phyloP scores from a whole-genome alignment of 2,329 filamentous ascomycete genomes.

The Aspergillus melleus region DNA sequence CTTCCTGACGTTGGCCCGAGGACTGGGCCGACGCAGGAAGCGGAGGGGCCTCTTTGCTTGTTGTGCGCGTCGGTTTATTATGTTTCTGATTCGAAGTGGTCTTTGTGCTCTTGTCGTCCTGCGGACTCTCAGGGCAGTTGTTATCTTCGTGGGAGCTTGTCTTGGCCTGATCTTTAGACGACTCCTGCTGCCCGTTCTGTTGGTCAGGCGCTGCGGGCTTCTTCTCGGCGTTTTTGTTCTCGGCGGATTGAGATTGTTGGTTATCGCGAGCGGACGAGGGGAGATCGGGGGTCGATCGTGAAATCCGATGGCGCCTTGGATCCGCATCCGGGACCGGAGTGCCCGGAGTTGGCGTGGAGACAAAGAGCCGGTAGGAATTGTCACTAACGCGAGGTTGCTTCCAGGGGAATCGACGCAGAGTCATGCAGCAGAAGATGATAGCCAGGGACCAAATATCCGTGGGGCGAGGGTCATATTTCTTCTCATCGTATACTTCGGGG shows the following conservation, averaged over 20 bases:
- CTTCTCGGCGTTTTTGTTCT: conserved; percentile 1
- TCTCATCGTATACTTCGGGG: conserved; percentile 91
- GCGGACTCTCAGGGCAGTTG: conserved; percentile 22
- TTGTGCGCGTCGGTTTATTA: conserved; percentile 34
- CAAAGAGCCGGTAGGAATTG: conserved; percentile 92
- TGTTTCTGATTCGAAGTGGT: conserved; percentile 20
- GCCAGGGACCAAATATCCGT: conserved; percentile 98
- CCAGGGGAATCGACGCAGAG: conserved; percentile 90
- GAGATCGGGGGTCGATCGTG: conserved; percentile 39
- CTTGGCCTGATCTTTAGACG: conserved; percentile 23
- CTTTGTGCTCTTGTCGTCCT: conserved; percentile 22
- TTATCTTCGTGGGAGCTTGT: conserved; percentile 28
- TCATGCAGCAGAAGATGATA: conserved; percentile 99
- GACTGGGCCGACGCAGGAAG: conserved; percentile 28
- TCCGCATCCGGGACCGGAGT: conserved; percentile 46
- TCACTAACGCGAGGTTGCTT: conserved; percentile 89
- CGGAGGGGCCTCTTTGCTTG: conserved; percentile 42
- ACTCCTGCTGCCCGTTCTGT: conserved; percentile 13
- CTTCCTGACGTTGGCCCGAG: conserved; percentile 56
- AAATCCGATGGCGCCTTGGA: conserved; percentile 33
- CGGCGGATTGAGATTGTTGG: conserved; percentile 20
- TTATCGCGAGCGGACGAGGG: conserved; percentile 27
- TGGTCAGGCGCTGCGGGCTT: conserved; percentile 15
- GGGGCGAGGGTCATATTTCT: conserved; percentile 89
- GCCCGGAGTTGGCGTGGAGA: conserved; percentile 77